Base-by-base conservation (phyloP, 2,329 filamentous ascomycete species). In the Fusarium cyanostomum region DNA sequence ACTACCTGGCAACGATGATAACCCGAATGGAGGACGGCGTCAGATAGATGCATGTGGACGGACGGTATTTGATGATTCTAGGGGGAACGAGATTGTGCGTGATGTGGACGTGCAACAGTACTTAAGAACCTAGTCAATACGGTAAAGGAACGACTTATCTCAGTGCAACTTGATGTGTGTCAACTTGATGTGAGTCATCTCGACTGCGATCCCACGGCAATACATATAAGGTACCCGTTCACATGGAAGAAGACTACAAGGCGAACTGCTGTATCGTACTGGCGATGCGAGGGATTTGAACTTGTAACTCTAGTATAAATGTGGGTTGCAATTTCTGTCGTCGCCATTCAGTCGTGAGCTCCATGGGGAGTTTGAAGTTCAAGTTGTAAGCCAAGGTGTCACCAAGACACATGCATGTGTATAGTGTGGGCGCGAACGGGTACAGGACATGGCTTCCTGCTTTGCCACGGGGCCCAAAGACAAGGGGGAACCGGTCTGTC, bases 21-120 rank as follows among this genome's bases (percentile, higher is more conserved):
- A 39, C 41, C 44, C 52, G 27, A 51, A 39, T 35, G 43, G 28
- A 39, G 56, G 43, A 64, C 30, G 43, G 16, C 50, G 27, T 28
- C 41, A 48, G 61, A 60, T 65, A 67, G 56, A 67, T 42, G 59
- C 54, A 64, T 68, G 34, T 44, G 51, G 35, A 65, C 59, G 51
- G 52, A 60, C 15, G 39, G 51, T 45, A 56, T 35, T 49, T 63
- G 51, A 66, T 48, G 66, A 67, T 56, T 38, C 31, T 43, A 48
- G 41, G 53, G 43, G 26, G 35, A 45, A 16, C 46, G 21, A 56
- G 53, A 52, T 52, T 66, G 30, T 53, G 60, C 42, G 39, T 59
- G 60, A 58, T 21, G 26, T 31, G 45, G 38, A 8, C 21, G 35
- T 52, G 26, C 26, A 34, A 24, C 4, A 52, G 44, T n/a, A 45